Percentiles rank a stretch among this genome's conserved stretches.
phyloP scores from a whole-genome alignment of 129 eudicot species.

The Dittrichia graveolens region DNA sequence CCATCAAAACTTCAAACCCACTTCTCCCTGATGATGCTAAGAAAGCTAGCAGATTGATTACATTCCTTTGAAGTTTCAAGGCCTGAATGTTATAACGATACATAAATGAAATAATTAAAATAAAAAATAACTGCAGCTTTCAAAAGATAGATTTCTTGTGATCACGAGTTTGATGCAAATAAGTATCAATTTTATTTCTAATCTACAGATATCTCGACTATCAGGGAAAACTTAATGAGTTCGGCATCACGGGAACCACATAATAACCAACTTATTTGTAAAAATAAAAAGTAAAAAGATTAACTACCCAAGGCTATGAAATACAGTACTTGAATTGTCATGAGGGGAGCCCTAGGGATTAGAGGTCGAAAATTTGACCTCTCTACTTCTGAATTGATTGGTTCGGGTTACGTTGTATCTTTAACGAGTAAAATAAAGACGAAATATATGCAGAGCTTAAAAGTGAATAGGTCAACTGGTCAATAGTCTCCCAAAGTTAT shows the following conservation, averaged over 20 bases:
- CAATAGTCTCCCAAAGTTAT: too few species aligned
- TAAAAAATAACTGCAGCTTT: background rate
- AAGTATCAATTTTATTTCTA: background rate
- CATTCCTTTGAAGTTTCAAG: constrained; percentile 65
- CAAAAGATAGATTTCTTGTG: background rate
- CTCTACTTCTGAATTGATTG: background rate
- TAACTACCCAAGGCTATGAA: background rate
- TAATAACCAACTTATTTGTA: background rate
- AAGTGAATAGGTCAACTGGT: too few species aligned
- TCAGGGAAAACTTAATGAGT: background rate
- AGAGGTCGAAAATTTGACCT: background rate
- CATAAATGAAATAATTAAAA: background rate
- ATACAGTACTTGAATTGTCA: background rate
- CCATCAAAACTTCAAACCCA: constrained; percentile 73
- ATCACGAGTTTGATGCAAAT: background rate
- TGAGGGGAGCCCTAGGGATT: background rate
- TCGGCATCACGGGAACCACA: background rate
- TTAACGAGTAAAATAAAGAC: background rate
- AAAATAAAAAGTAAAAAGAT: background rate
- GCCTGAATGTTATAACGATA: constrained; percentile 52
- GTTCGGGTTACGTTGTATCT: background rate
- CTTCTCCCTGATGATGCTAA: constrained; percentile 72
- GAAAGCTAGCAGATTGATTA: constrained; percentile 65
- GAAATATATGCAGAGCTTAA: too few species aligned
- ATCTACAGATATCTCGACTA: background rate